Percentiles rank a stretch among this genome's conserved stretches.
phyloP scores from a whole-genome alignment of 768 basidiomycete species.

The Xanthoconium purpureum region DNA sequence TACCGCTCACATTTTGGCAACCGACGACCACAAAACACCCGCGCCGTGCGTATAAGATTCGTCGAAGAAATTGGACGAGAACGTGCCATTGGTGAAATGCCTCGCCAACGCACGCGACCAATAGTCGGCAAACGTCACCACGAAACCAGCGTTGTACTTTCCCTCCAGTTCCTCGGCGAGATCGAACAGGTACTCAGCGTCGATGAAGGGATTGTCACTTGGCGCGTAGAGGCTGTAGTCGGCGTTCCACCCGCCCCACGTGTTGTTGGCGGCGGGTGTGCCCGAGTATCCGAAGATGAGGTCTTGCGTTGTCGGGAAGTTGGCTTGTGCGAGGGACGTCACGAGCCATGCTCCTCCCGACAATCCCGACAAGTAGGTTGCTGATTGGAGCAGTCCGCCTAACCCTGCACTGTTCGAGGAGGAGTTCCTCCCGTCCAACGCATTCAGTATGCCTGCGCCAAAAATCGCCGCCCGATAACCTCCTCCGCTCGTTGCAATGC shows the following conservation, averaged over 20 bases:
- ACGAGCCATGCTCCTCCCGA: slow-evolving; percentile 42
- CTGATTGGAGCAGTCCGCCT: slow-evolving; percentile 51
- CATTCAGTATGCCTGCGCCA: slow-evolving; percentile 47
- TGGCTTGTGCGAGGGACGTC: slow-evolving; percentile 39
- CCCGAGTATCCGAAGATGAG: slow-evolving; percentile 33
- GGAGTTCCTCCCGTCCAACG: slow-evolving; percentile 47
- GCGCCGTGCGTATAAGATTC: slow-evolving; percentile 32
- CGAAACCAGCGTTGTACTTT: slow-evolving; percentile 32
- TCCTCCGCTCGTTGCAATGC: slow-evolving; percentile 55
- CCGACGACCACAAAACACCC: slow-evolving; percentile 34
- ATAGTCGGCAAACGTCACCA: slow-evolving; percentile 29
- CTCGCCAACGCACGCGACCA: slow-evolving; percentile 30
- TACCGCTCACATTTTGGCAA: slow-evolving; percentile 31
- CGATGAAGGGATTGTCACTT: slow-evolving; percentile 13
- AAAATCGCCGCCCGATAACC: slow-evolving; percentile 54
- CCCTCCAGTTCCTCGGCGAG: slow-evolving; percentile 28
- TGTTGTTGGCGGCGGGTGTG: slow-evolving; percentile 13
- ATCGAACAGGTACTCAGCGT: slow-evolving; percentile 15
- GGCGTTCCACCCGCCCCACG: slow-evolving; percentile 37
- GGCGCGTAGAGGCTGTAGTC: slow-evolving; percentile 21
- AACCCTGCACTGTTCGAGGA: slow-evolving; percentile 40
- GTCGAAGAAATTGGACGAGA: slow-evolving; percentile 27
- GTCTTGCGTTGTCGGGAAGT: slow-evolving; percentile 38
- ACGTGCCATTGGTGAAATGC: slow-evolving; percentile 41
- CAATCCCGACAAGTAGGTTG: slow-evolving; percentile 51